Evolutionary conservation across 371 early-diverging fungal genomes (phyloP).

Genomic region (Lichtheimia ramosa): DNA sequence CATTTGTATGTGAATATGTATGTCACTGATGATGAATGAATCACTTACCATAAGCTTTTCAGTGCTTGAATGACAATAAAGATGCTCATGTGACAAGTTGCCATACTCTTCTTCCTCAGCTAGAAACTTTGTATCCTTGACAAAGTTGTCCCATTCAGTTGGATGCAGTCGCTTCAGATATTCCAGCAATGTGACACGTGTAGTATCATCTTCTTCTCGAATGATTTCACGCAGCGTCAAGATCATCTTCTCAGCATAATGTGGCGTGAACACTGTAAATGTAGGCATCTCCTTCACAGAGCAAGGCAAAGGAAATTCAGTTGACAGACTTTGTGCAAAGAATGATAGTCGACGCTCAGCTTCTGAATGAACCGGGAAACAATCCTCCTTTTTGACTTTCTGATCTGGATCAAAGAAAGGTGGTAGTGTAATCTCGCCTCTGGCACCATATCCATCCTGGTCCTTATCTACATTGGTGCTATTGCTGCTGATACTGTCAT

Average conservation of each 20-base stretch:
- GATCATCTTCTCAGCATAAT: slow-evolving; percentile 87
- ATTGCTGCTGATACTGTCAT: not conserved
- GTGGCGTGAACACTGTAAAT: slow-evolving; percentile 90
- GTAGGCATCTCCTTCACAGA: slow-evolving; percentile 84
- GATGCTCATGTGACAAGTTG: slow-evolving; percentile 10
- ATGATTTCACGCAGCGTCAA: slow-evolving; percentile 84
- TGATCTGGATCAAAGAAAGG: slow-evolving; percentile 75
- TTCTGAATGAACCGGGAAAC: slow-evolving; percentile 75
- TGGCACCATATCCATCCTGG: slow-evolving; percentile 12
- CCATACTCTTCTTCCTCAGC: slow-evolving; percentile 62
- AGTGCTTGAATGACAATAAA: not conserved
- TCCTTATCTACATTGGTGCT: not conserved
- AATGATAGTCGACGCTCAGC: slow-evolving; percentile 85
- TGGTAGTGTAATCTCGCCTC: slow-evolving; percentile 69
- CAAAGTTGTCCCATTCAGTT: slow-evolving; percentile 90
- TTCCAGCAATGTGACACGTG: slow-evolving; percentile 81
- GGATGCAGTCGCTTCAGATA: slow-evolving; percentile 84
- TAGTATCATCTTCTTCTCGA: slow-evolving; percentile 81
- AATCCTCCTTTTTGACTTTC: slow-evolving; percentile 58
- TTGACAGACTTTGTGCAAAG: slow-evolving; percentile 87
- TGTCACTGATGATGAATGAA: not conserved
- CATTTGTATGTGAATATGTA: not conserved
- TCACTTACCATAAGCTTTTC: not conserved
- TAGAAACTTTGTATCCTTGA: slow-evolving; percentile 83
- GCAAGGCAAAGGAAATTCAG: slow-evolving; percentile 76